Conservation (phyloP, 768 basidiomycete genomes). For the Suillus plorans region DNA sequence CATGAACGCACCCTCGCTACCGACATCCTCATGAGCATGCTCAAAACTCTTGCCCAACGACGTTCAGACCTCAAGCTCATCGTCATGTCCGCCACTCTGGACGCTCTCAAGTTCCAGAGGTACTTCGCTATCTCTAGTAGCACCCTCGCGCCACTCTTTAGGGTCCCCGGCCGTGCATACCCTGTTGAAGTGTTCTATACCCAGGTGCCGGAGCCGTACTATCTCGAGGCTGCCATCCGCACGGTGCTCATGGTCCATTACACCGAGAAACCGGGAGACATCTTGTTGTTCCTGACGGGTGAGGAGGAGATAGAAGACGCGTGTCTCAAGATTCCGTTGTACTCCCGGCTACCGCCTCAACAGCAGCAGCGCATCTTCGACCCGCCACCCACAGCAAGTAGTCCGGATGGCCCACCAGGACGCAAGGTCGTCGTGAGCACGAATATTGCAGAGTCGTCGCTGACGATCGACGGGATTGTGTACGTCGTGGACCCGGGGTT, state of each 20-base stretch:
- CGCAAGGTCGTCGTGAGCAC: conserved; percentile 95
- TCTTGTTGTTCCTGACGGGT: conserved; percentile 94
- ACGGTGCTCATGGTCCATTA: conserved; percentile 97
- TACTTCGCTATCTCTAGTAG: conserved; percentile 66
- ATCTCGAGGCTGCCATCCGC: conserved; percentile 94
- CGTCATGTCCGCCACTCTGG: conserved; percentile 97
- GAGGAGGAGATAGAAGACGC: conserved; percentile 99
- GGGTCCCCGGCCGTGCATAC: conserved; percentile 90
- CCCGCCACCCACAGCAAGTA: conserved; percentile 65
- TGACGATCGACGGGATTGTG: conserved; percentile 99
- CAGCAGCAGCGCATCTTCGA: conserved; percentile 99
- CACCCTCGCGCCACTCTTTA: conserved; percentile 72
- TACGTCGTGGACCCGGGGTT: conserved; percentile 98
- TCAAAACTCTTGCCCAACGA: conserved; percentile 79
- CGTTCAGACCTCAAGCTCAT: conserved; percentile 94
- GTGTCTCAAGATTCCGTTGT: conserved; percentile 92
- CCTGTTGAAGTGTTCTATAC: conserved; percentile 96
- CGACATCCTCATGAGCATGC: conserved; percentile 96
- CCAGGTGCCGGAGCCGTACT: conserved; percentile 90
- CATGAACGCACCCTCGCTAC: conserved; percentile 98
- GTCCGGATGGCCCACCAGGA: conserved; percentile 72
- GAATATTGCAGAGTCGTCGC: conserved; percentile 95
- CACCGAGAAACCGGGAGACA: conserved; percentile 90
- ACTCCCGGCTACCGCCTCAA: conserved; percentile 90
- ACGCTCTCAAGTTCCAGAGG: conserved; percentile 94